A percentile compares a stretch with the other conserved stretches of the same genome.
Conservation (phyloP, 805 yeast species). For the Ogataea pini region DNA sequence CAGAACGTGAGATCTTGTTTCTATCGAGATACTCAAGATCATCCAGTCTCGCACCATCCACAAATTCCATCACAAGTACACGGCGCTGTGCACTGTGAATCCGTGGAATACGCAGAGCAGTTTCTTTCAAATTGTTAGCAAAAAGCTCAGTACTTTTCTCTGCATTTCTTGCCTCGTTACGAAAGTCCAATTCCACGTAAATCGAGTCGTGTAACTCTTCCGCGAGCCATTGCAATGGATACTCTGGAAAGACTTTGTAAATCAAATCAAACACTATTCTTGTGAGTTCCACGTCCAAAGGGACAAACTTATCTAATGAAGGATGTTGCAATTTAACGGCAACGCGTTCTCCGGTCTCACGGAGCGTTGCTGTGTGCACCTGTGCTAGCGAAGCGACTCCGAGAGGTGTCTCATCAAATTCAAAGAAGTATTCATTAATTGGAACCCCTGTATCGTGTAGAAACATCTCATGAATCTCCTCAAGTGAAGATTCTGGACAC, state of each 20-base stretch:
- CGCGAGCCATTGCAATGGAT: constrained; percentile 92
- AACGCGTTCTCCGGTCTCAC: constrained; percentile 58
- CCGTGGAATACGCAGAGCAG: constrained; percentile 81
- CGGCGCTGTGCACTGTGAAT: constrained; percentile 67
- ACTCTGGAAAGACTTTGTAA: constrained; percentile 84
- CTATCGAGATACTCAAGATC: constrained; percentile 62
- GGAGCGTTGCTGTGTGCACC: constrained; percentile 77
- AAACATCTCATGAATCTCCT: constrained; percentile 70
- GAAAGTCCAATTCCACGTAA: constrained; percentile 87
- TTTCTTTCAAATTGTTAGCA: constrained; percentile 48
- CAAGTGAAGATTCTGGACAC: constrained; percentile 79
- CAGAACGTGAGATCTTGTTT: constrained; percentile 67
- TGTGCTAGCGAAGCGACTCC: constrained; percentile 98
- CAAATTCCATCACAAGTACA: constrained; percentile 83
- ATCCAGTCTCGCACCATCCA: constrained; percentile 82
- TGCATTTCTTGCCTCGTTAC: constrained; percentile 84
- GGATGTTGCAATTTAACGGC: constrained; percentile 98
- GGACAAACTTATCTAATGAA: constrained; percentile 79
- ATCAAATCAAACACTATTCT: constrained; percentile 71
- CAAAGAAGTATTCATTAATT: constrained; percentile 63
- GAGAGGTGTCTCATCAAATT: constrained; percentile 72
- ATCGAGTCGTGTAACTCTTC: constrained; percentile 88
- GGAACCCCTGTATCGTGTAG: constrained; percentile 59
- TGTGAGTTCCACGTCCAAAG: constrained; percentile 82
- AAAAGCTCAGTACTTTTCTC: constrained; percentile 69